Evolutionary conservation across 805 yeast species (phyloP), one percentile per base, ranked within the genome.

Genomic region (Candida rishiriensis): DNA sequence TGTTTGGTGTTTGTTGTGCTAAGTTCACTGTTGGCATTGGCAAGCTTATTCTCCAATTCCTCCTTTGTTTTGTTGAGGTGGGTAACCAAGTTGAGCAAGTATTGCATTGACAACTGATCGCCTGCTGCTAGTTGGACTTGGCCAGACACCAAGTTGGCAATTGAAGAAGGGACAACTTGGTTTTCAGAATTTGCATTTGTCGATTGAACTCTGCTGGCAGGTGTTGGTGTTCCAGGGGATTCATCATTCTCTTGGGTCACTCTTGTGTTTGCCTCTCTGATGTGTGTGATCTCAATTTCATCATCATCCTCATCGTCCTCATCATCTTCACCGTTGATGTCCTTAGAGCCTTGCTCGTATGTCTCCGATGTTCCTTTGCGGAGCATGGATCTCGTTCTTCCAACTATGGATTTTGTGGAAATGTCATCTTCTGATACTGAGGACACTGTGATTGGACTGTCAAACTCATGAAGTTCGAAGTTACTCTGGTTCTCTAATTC

Each of bases 91-190:
- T 46, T 47, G 3, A 57, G 36, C 16, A 57, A 38, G 36, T 56
- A 51, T 14, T 55, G 53, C 39, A 57, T 44, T 1, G 59, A 52
- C 2, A 43, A 40, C 9, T 39, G 44, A 30, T 49, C 52, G 26
- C 26, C 26, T 21, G 26, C 26, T 21, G 7, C 26, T 21, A 5
- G 26, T 21, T 21, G 26, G 26, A 21, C 26, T 21, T 21, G 26
- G 26, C 7, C 26, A 21, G 26, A 21, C 26, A 4, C 26, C 26
- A 21, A 21, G 26, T 21, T 21, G 14, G 29, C 29, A 32, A 17
- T n/a, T 31, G 18, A 21, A n/a, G 3, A 16, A 7, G 26, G 26
- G 7, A 5, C 26, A 21, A 21, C 26, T 21, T 21, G 26, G 26
- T 5, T 21, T 14, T 30, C 15, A 21, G 17, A 10, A 8, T 29